These are phyloP conservation scores for Drosera capensis DNA, from an alignment of 148 eudicot genomes.

Conservation along the genomic window DNA sequence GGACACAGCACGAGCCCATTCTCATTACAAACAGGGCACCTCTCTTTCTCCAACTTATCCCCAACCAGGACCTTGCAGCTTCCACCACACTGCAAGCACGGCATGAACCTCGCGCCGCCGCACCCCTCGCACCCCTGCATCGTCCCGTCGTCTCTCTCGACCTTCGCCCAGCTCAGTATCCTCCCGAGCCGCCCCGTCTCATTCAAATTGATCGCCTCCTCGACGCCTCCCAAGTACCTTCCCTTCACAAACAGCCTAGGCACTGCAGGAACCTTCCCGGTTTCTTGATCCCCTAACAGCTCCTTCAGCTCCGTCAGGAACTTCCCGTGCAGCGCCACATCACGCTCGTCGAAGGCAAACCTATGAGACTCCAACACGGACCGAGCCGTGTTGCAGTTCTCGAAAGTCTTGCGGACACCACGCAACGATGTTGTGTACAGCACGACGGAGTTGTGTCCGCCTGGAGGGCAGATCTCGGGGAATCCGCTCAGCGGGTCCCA, in stretches of 20 bases:
- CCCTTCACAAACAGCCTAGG: slow-evolving; percentile 65
- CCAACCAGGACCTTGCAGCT: slow-evolving; percentile 61
- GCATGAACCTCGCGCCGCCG: slow-evolving; percentile 86
- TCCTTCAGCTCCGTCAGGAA: slow-evolving; percentile 45
- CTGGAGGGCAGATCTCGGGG: slow-evolving; percentile 68
- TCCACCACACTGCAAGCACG: slow-evolving; percentile 81
- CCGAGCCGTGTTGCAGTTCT: slow-evolving; percentile 61
- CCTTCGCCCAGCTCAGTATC: slow-evolving; percentile 45
- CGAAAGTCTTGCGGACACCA: slow-evolving; percentile 71
- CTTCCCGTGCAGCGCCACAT: slow-evolving; percentile 61
- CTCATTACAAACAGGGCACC: slow-evolving; percentile 75
- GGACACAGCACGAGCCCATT: slow-evolving; percentile 88
- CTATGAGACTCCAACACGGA: slow-evolving; percentile 52
- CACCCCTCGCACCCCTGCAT: slow-evolving; percentile 71
- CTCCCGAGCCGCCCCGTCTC: slow-evolving; percentile 65
- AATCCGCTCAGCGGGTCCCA: slow-evolving; percentile 52
- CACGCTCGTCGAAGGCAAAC: slow-evolving; percentile 77
- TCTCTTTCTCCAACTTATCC: slow-evolving; percentile 35
- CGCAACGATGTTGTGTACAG: slow-evolving; percentile 83
- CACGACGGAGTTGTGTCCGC: slow-evolving; percentile 46
- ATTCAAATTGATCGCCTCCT: slow-evolving; percentile 67
- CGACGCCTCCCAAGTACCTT: slow-evolving; percentile 68
- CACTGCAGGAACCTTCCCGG: slow-evolving; percentile 18
- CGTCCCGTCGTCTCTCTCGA: slow-evolving; percentile 74
- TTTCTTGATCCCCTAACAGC: slow-evolving; percentile 14